A percentile compares a stretch with the other conserved stretches of the same genome.
Conservation (phyloP, 2,329 filamentous ascomycete species). For the Talaromyces sp. region DNA sequence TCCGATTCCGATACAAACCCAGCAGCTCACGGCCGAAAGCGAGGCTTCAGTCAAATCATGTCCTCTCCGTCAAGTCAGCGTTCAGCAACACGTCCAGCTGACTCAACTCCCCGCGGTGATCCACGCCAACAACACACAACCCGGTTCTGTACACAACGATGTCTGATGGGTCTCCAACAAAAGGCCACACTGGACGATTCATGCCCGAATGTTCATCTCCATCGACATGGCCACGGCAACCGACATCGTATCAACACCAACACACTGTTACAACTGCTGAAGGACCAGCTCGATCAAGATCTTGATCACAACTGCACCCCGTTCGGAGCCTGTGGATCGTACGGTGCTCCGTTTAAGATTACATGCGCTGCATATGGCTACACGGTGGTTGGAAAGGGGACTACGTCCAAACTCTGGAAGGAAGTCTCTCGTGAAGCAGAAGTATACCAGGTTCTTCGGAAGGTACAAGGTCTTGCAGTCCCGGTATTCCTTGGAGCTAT, state of each 20-base stretch:
- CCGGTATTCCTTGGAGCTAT: conserved; percentile 27
- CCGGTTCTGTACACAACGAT: conserved; percentile 29
- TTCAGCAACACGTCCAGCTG: conserved; percentile 15
- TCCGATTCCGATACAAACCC: conserved; percentile 21
- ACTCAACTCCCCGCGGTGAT: not conserved
- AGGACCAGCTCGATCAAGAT: conserved; percentile 28
- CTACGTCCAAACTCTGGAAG: conserved; percentile 26
- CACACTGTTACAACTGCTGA: conserved; percentile 23
- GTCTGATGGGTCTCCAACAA: conserved; percentile 27
- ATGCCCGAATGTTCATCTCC: conserved; percentile 28
- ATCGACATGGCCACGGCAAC: conserved; percentile 18
- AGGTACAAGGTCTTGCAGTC: conserved; percentile 27
- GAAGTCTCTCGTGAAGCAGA: conserved; percentile 26
- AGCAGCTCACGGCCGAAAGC: conserved; percentile 22
- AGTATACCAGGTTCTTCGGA: conserved; percentile 22
- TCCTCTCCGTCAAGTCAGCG: conserved; percentile 22
- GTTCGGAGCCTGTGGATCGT: conserved; percentile 26
- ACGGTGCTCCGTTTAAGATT: conserved; percentile 30
- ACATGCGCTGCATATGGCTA: conserved; percentile 27
- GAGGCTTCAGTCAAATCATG: conserved; percentile 24
- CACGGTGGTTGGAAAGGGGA: conserved; percentile 31
- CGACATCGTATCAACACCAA: conserved; percentile 22
- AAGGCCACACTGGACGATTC: conserved; percentile 21
- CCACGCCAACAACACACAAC: not conserved
- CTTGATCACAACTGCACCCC: conserved; percentile 29